Evolutionary conservation across 1,284 basidiomycete species (phyloP).

Genomic region (Sporisorium graminicola): DNA sequence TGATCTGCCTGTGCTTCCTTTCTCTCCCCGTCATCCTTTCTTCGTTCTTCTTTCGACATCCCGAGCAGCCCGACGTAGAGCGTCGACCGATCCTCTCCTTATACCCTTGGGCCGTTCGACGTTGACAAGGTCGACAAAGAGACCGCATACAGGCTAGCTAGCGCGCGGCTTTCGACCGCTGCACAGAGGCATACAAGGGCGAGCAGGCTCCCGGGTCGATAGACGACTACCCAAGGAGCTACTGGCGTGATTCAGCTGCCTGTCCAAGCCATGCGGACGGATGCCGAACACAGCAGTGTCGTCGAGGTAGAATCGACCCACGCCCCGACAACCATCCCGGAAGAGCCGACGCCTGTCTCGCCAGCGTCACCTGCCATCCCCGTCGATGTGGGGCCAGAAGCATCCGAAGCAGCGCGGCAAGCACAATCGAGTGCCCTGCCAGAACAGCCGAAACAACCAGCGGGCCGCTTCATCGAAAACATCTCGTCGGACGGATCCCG

Average conservation of each 20-base stretch:
- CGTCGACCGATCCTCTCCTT: not conserved
- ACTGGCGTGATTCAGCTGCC: not conserved
- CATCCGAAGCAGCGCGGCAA: not conserved
- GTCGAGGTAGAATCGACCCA: constrained; percentile 16
- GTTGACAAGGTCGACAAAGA: not conserved
- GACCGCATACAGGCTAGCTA: not conserved
- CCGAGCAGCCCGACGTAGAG: not conserved
- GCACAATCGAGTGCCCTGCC: not conserved
- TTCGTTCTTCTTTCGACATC: not conserved
- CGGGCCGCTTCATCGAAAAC: constrained; percentile 44
- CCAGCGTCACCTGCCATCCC: constrained; percentile 20
- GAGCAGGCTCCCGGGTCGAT: not conserved
- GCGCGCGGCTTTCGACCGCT: constrained; percentile 3
- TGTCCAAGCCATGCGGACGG: constrained; percentile 5
- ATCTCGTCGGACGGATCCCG: constrained; percentile 43
- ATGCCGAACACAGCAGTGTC: constrained; percentile 7
- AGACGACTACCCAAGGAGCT: not conserved
- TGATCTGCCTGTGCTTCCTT: not conserved
- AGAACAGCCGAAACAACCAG: constrained; percentile 4
- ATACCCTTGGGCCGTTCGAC: not conserved
- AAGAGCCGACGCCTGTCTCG: constrained; percentile 31
- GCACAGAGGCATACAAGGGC: not conserved
- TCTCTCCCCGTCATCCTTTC: not conserved
- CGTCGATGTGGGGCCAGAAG: not conserved
- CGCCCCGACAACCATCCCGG: constrained; percentile 38